Evolutionary conservation across 257 asterid genomes (phyloP).

Genomic region (Thymus mandschuricus): DNA sequence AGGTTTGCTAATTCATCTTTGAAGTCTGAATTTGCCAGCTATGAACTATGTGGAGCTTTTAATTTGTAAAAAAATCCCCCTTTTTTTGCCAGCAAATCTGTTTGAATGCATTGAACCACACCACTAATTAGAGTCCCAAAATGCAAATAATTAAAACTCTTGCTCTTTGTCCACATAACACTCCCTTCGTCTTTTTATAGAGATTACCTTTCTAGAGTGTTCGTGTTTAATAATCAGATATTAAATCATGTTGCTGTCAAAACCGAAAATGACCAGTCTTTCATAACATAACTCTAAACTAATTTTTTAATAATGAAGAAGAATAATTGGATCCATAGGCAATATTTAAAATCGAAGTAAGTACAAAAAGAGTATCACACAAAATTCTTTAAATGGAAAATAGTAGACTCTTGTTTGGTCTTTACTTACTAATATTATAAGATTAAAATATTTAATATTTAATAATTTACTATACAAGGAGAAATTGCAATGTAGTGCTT

Average conservation of each 20-base stretch:
- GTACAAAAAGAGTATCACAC: conserved; percentile 37
- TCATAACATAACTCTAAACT: conserved; percentile 28
- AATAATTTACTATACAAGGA: too few relatives aligned
- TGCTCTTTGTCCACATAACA: neutral
- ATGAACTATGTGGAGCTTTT: conserved; percentile 29
- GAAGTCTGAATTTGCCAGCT: conserved; percentile 51
- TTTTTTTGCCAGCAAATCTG: conserved; percentile 27
- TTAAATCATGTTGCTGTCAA: conserved; percentile 17
- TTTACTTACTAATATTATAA: conserved; percentile 3
- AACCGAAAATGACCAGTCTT: conserved; percentile 50
- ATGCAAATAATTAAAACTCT: neutral
- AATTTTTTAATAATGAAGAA: conserved; percentile 28
- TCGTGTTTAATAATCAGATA: neutral
- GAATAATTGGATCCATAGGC: conserved; percentile 52
- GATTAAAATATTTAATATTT: neutral
- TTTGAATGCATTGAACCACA: conserved; percentile 36
- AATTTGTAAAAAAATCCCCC: conserved; percentile 17
- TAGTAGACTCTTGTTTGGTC: conserved; percentile 42
- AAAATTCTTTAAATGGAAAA: conserved; percentile 28
- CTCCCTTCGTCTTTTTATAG: too few relatives aligned
- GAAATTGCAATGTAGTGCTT: neutral
- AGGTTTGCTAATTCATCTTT: conserved; percentile 30
- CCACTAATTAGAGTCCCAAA: neutral
- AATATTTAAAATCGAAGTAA: conserved; percentile 24
- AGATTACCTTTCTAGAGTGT: too few relatives aligned